Percentiles rank a stretch among this genome's conserved stretches.
These are phyloP conservation scores for Xylaria sp. DNA, from an alignment of 2,329 filamentous ascomycete species.

Conservation along the genomic window DNA sequence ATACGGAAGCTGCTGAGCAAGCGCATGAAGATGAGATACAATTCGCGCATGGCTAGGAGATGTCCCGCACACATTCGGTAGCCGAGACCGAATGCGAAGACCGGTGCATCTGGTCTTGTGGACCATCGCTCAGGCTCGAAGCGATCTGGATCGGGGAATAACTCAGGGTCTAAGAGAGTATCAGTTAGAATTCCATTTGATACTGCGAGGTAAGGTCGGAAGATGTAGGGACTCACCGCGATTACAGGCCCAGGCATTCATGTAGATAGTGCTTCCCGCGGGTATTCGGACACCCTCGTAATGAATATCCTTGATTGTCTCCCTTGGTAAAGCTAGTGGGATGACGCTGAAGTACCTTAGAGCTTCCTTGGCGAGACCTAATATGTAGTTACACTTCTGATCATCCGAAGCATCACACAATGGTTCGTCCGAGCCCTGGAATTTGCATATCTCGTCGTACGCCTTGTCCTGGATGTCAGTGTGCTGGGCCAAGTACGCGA, in stretches of 20 bases:
- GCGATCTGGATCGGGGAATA: conserved; percentile 42
- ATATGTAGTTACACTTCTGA: conserved; percentile 79
- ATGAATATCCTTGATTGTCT: conserved; percentile 75
- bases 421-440: conserved; percentile 59
- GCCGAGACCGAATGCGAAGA: conserved; percentile 46
- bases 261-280: conserved; percentile 80
- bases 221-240: conserved; percentile 37
- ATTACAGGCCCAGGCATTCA: conserved; percentile 57
- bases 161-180: conserved; percentile 37
- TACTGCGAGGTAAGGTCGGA: not conserved
- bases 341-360: conserved; percentile 83
- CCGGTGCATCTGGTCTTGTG: conserved; percentile 41
- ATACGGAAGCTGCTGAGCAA: conserved; percentile 44
- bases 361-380: conserved; percentile 80
- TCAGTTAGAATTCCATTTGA: not conserved
- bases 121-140: conserved; percentile 45
- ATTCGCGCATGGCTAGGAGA: conserved; percentile 44
- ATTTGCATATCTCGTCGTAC: conserved; percentile 68
- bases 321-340: conserved; percentile 78
- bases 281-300: conserved; percentile 76
- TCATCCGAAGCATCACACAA: conserved; percentile 74
- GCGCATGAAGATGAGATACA: conserved; percentile 48
- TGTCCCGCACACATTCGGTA: conserved; percentile 47
- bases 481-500: conserved; percentile 76
- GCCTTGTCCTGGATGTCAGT: conserved; percentile 76